These are phyloP conservation scores for Acidiella bohemica DNA, from an alignment of 495 filamentous ascomycete genomes.

Conservation along the genomic window DNA sequence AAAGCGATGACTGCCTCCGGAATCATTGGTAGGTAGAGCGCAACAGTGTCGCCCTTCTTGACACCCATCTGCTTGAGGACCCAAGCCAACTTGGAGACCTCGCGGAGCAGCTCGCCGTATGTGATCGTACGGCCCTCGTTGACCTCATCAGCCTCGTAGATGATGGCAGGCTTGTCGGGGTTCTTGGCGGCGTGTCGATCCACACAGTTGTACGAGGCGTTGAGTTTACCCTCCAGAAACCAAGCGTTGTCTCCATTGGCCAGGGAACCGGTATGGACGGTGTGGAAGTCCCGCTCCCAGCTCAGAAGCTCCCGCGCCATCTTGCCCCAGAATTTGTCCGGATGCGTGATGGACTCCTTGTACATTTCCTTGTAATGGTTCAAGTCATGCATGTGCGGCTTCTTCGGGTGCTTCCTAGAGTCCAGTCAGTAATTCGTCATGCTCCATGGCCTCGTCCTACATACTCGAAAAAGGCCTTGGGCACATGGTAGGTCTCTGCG, in stretches of 20 bases:
- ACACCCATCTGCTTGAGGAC: slow-evolving; percentile 89
- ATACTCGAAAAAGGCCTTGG: slow-evolving; percentile 50
- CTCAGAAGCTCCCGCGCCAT: slow-evolving; percentile 78
- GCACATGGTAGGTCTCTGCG: slow-evolving; percentile 64
- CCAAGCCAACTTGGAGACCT: slow-evolving; percentile 77
- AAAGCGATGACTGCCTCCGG: slow-evolving; percentile 87
- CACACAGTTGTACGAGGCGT: slow-evolving; percentile 94
- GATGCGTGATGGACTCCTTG: slow-evolving; percentile 88
- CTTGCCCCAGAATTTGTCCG: slow-evolving; percentile 80
- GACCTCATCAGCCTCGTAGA: slow-evolving; percentile 95
- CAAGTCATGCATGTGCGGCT: slow-evolving; percentile 53
- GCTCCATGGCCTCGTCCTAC: slow-evolving; percentile 18
- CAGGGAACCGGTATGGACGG: slow-evolving; percentile 67
- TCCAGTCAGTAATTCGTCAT: not conserved
- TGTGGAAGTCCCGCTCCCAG: slow-evolving; percentile 87
- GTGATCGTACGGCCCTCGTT: slow-evolving; percentile 77
- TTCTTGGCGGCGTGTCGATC: slow-evolving; percentile 90
- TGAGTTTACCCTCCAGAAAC: slow-evolving; percentile 89
- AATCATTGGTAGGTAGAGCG: slow-evolving; percentile 97
- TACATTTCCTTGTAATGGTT: slow-evolving; percentile 88
- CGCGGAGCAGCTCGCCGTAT: slow-evolving; percentile 83
- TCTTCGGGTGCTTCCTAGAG: slow-evolving; percentile 51
- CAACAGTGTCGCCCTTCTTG: slow-evolving; percentile 93
- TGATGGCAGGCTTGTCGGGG: slow-evolving; percentile 85
- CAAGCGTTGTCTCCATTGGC: slow-evolving; percentile 75